Evolutionary conservation across 495 filamentous ascomycete genomes (phyloP).

Genomic region (Cercophora samala): DNA sequence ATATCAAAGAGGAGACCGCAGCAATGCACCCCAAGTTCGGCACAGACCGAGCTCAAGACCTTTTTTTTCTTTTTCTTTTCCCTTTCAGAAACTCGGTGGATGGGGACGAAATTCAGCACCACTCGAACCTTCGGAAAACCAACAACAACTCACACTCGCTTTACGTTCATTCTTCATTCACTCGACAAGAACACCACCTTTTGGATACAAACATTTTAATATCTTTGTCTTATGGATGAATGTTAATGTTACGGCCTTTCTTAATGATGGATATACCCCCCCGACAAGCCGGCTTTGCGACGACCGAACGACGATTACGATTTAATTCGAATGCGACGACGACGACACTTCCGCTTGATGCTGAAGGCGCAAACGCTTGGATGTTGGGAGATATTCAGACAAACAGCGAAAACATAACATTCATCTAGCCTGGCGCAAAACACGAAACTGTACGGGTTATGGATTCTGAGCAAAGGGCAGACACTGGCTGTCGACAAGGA

Average conservation of each 20-base stretch:
- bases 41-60: conserved; percentile 40
- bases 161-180: background rate
- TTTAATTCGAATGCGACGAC: conserved; percentile 12
- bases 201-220: conserved; percentile 33
- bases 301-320: conserved; percentile 18
- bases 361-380: conserved; percentile 20
- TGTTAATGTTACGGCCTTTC: conserved; percentile 37
- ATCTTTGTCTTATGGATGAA: conserved; percentile 46
- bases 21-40: conserved; percentile 50
- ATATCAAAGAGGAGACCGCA: conserved; percentile 45
- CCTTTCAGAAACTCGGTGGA: conserved; percentile 19
- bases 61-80: conserved; percentile 18
- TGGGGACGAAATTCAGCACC: conserved; percentile 13
- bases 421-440: conserved; percentile 31
- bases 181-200: conserved; percentile 5
- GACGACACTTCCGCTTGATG: conserved; percentile 21
- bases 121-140: background rate
- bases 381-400: conserved; percentile 18
- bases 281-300: conserved; percentile 30
- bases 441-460: conserved; percentile 29
- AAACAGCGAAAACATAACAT: conserved; percentile 21
- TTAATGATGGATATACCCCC: conserved; percentile 35
- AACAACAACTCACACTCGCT: conserved; percentile 1
- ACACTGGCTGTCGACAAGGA: conserved; percentile 48
- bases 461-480: conserved; percentile 39